Percentiles rank a stretch among this genome's conserved stretches.
These are phyloP conservation scores for Pleurotus pulmonarius DNA, from an alignment of 768 basidiomycete species.

Conservation along the genomic window DNA sequence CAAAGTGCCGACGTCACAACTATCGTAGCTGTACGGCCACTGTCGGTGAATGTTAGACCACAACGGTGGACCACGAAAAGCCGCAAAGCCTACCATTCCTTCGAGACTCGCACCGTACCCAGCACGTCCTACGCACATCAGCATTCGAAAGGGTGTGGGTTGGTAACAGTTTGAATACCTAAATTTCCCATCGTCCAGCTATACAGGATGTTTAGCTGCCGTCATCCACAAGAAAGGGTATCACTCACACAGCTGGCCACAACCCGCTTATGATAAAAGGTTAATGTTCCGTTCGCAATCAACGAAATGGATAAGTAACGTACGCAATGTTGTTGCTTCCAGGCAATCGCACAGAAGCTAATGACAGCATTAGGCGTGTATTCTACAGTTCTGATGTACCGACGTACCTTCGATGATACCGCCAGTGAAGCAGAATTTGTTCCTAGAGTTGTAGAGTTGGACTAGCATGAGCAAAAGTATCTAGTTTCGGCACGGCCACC, in stretches of 20 bases:
- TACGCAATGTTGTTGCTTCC: slow-evolving; percentile 30
- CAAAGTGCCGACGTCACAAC: slow-evolving; percentile 78
- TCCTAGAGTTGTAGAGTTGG: slow-evolving; percentile 23
- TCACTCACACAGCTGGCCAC: slow-evolving; percentile 32
- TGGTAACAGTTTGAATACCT: slow-evolving; percentile 31
- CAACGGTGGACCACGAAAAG: not conserved
- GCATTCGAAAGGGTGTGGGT: slow-evolving; percentile 26
- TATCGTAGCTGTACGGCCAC: slow-evolving; percentile 70
- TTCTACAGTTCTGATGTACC: no score
- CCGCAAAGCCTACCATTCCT: slow-evolving; percentile 43
- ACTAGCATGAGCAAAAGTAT: not conserved
- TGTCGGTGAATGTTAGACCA: slow-evolving; percentile 1
- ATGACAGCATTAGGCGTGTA: not conserved
- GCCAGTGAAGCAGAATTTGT: slow-evolving; percentile 76
- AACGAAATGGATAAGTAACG: slow-evolving; percentile 9
- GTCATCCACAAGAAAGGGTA: not conserved
- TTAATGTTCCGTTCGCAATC: not conserved
- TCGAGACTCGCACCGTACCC: slow-evolving; percentile 70
- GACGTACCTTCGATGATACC: slow-evolving; percentile 58
- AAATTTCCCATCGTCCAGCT: slow-evolving; percentile 49
- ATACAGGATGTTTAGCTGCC: not conserved
- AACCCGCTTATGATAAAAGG: slow-evolving; percentile 20
- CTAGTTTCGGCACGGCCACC: not conserved
- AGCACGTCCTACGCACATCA: slow-evolving; percentile 51
- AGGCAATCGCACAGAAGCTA: slow-evolving; percentile 34